Conservation (phyloP, 495 filamentous ascomycete genomes). For the Copromyces sp. region DNA sequence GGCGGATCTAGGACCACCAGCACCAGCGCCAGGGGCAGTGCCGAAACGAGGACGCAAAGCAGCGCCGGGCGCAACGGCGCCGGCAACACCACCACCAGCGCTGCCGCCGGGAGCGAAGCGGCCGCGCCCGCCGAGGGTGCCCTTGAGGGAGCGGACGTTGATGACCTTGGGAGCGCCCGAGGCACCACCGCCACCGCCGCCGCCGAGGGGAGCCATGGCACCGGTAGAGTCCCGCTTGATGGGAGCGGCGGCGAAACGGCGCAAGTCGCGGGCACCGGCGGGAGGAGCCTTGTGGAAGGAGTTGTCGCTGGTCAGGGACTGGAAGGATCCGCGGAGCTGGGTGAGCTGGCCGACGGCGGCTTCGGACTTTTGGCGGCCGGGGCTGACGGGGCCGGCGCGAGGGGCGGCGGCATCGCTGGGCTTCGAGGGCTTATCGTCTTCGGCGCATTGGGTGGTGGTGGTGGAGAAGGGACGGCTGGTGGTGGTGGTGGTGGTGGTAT, state of each 20-base stretch:
- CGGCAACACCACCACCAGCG: not conserved
- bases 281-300: not conserved
- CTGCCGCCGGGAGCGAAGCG: not conserved
- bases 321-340: constrained; percentile 3
- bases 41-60: not conserved
- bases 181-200: not conserved
- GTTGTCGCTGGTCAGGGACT: not conserved
- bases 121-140: constrained; percentile 3
- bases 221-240: not conserved
- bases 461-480: constrained; percentile 9
- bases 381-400: not conserved
- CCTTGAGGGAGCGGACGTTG: constrained; percentile 21
- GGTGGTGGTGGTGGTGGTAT: constrained; percentile 8
- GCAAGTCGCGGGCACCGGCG: constrained; percentile 9
- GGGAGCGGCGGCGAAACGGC: constrained; percentile 7
- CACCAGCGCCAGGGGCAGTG: not conserved
- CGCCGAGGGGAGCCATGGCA: not conserved
- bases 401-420: constrained; percentile 3
- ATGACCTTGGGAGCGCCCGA: constrained; percentile 10
- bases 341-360: constrained; percentile 16
- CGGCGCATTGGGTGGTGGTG: constrained; percentile 5
- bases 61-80: not conserved
- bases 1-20: not conserved
- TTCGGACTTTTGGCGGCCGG: constrained; percentile 7
- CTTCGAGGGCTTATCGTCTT: not conserved